Percentiles rank a stretch among this genome's conserved stretches.
Conservation (phyloP, 192 early-diverging fungal species). For the Coemansia sp. region DNA sequence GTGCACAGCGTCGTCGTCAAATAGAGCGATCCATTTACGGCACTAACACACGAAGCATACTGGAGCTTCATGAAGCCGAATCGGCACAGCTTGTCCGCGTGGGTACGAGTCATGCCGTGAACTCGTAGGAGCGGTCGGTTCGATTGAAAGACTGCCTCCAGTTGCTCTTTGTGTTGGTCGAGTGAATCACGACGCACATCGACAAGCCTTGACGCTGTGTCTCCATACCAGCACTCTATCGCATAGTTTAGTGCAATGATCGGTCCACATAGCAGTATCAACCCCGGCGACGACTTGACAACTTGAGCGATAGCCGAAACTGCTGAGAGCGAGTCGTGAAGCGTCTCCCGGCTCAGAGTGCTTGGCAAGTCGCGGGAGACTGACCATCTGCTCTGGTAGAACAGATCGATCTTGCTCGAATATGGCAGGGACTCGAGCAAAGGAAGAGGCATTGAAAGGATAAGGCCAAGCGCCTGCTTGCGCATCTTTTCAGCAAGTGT, state of each 20-base stretch:
- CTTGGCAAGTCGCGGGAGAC: neutral
- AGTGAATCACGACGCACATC: neutral
- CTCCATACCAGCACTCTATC: neutral
- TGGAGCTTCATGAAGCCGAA: neutral
- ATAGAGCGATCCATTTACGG: neutral
- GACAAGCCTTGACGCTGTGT: neutral
- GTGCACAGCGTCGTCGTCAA: neutral
- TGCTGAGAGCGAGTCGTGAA: neutral
- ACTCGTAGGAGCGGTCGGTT: conserved; percentile 14
- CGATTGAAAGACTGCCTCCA: neutral
- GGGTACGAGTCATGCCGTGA: neutral
- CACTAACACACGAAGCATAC: neutral
- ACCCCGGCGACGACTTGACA: neutral
- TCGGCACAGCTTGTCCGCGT: neutral
- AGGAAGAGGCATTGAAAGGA: conserved; percentile 18
- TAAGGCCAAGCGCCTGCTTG: neutral
- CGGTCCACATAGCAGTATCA: conserved; percentile 6
- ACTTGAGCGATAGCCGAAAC: conserved; percentile 13
- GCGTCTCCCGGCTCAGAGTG: neutral
- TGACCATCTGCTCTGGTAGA: neutral
- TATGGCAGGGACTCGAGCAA: conserved; percentile 15
- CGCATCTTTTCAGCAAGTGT: conserved; percentile 9
- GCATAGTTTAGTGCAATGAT: neutral
- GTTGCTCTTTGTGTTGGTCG: neutral
- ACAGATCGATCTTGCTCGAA: neutral